Evolutionary conservation across 495 filamentous ascomycete species (phyloP).

Genomic region (Neurospora discreta): DNA sequence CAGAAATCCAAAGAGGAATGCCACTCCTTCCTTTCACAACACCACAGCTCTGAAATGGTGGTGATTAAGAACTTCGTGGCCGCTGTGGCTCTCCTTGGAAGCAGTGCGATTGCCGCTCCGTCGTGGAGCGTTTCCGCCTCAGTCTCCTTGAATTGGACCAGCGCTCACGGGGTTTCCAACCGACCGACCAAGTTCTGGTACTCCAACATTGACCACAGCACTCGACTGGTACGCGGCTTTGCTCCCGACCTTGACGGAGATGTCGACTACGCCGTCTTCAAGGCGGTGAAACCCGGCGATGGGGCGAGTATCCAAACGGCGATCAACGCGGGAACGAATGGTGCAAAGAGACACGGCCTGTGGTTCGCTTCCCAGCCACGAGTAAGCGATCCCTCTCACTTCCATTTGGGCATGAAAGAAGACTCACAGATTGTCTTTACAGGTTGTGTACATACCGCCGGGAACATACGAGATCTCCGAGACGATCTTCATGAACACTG

Average conservation of each 20-base stretch:
- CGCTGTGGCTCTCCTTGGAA: background rate
- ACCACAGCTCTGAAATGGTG: background rate
- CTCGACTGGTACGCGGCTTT: constrained; percentile 17
- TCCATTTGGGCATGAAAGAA: background rate
- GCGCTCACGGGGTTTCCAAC: background rate
- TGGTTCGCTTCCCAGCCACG: constrained; percentile 36
- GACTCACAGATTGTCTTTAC: background rate
- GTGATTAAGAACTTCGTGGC: background rate
- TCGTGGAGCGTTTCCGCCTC: background rate
- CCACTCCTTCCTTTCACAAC: background rate
- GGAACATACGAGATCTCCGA: constrained; percentile 50
- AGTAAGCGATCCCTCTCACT: constrained; percentile 10
- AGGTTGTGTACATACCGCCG: constrained; percentile 53
- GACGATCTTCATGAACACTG: constrained; percentile 43
- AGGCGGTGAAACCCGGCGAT: constrained; percentile 22
- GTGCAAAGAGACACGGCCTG: constrained; percentile 17
- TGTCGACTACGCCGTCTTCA: constrained; percentile 24
- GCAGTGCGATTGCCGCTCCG: background rate
- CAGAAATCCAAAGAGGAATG: background rate
- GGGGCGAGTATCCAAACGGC: constrained; percentile 21
- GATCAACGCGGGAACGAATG: constrained; percentile 22
- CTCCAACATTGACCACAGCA: constrained; percentile 26
- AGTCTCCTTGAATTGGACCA: background rate
- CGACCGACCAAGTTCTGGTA: constrained; percentile 23
- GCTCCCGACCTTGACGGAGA: constrained; percentile 28